Evolutionary conservation across 2,329 filamentous ascomycete species (phyloP), one percentile per base, ranked within the genome.

Genomic region (Elsinoe necatrix): DNA sequence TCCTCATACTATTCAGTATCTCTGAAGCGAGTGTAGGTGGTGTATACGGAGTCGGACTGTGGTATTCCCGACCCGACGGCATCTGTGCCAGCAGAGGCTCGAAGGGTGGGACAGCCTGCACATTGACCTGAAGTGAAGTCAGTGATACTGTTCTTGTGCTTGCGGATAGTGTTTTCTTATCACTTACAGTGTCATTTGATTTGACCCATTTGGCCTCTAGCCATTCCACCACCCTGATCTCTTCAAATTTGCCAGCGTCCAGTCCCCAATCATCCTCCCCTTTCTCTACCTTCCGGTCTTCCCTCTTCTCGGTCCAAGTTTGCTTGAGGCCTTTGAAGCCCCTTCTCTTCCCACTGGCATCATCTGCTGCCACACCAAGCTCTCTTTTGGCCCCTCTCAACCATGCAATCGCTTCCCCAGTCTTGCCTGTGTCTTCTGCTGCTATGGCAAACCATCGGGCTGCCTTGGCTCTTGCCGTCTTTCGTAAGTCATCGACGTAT

Each of bases 391-490:
- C 91, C 5, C 86, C 90, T 41, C 82, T 78, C 45, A 95, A 72
- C 90, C 92, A 97, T 0, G 87, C 90, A 58, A 98, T 87, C 0
- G 82, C 93, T 54, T 85, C 85, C 1, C 91, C 93, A 0, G 86
- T 87, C 70, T 92, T 84, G 0, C 87, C 89, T 1, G 83, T 82
- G 9, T 90, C 68, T 66, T 98, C 93, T 1, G 91, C 87, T 68
- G 96, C 90, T 51, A 97, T 85, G 0, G 85, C 93, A 57, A 96
- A 85, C 68, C 97, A 95, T 1, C 93, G 80, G 66, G 90, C 95
- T 0, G 91, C 90, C 62, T 89, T 90, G 20, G 87, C 92, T 54
- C 88, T 81, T 41, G 88, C 84, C 0, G 87, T 88, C 52, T 83
- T 79, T 14, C 83, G 78, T 18, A 97, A 71, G 62, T 93, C 87